Conservation (phyloP, 257 asterid species). For the Primulina eburnea region DNA sequence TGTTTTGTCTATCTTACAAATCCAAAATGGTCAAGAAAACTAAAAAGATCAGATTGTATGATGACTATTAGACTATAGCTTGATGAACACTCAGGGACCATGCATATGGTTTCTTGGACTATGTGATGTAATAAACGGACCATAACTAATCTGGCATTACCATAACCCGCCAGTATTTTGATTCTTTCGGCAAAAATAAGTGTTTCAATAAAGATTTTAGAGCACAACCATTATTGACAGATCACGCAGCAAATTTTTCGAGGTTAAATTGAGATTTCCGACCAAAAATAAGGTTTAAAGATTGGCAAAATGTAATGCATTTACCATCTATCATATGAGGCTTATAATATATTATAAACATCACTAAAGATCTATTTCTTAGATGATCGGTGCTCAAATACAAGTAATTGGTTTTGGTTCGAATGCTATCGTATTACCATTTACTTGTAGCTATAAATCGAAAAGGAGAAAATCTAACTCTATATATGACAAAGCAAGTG, state of each 20-base stretch:
- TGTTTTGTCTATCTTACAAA: conserved; percentile 51
- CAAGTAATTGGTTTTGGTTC: too few species aligned
- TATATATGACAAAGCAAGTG: neutral
- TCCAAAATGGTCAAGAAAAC: conserved; percentile 67
- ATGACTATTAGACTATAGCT: neutral
- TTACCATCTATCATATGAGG: neutral
- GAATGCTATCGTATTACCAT: too few species aligned
- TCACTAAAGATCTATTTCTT: neutral
- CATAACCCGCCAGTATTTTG: neutral
- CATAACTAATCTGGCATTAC: too few species aligned
- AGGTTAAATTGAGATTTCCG: neutral
- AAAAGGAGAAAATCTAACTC: too few species aligned
- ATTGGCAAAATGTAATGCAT: neutral
- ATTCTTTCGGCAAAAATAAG: neutral
- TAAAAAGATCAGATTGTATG: conserved; percentile 31
- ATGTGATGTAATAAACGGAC: neutral
- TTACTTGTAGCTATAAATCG: too few species aligned
- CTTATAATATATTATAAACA: neutral
- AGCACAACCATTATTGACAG: neutral
- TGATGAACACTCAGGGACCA: neutral
- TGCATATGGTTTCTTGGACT: neutral
- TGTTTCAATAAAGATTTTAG: neutral
- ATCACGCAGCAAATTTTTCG: neutral
- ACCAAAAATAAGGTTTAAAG: neutral
- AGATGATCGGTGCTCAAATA: neutral